Evolutionary conservation across 2,329 filamentous ascomycete genomes (phyloP).

Genomic region (Pestalotiopsis sp.): DNA sequence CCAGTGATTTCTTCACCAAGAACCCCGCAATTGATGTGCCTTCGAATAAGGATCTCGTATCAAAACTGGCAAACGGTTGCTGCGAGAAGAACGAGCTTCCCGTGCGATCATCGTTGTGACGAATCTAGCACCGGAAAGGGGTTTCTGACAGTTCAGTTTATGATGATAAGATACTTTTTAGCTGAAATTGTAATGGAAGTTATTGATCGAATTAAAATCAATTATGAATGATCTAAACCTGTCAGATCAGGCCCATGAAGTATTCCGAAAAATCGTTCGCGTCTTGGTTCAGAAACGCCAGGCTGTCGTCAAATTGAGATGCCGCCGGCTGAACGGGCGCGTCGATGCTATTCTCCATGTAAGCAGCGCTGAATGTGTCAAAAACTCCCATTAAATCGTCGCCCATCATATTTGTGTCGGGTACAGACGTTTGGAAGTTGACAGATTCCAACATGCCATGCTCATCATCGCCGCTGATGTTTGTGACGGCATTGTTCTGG

Average conservation of each 20-base stretch:
- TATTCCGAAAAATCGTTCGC: constrained; percentile 4
- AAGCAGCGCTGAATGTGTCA: constrained; percentile 5
- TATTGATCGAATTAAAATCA: neutral
- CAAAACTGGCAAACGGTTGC: constrained; percentile 2
- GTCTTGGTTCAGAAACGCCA: neutral
- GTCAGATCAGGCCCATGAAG: constrained; percentile 1
- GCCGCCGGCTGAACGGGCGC: neutral
- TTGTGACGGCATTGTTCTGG: neutral
- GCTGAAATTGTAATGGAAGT: neutral
- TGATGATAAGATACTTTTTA: neutral
- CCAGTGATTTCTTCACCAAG: constrained; percentile 27
- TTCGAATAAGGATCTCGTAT: constrained; percentile 14
- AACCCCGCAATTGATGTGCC: constrained; percentile 29
- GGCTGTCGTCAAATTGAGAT: neutral
- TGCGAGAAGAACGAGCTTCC: constrained; percentile 1
- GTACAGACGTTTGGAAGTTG: neutral
- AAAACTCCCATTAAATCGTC: constrained; percentile 9
- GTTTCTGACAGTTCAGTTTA: too few relatives aligned
- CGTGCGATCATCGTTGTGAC: neutral
- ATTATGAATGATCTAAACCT: neutral
- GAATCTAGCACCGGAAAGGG: neutral
- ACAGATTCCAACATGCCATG: too few relatives aligned
- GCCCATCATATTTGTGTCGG: constrained; percentile 10
- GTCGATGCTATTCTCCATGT: constrained; percentile 1
- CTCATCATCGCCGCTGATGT: neutral